Evolutionary conservation across 768 basidiomycete species (phyloP).

Genomic region (Termitomyces sp.): DNA sequence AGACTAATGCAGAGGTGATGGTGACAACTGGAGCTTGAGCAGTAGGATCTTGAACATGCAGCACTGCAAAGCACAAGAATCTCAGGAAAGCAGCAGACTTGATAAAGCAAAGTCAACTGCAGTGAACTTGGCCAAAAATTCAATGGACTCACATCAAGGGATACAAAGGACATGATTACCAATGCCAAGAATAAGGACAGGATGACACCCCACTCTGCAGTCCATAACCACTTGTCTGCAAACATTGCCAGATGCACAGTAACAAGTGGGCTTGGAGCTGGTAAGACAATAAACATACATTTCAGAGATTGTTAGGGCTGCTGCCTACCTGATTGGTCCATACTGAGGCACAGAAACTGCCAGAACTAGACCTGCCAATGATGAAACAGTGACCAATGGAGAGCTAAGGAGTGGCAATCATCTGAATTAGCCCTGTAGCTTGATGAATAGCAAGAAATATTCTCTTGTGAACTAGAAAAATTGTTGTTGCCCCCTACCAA

Average conservation of each 20-base stretch:
- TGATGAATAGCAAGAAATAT: not conserved
- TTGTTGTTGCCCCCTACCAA: conserved; percentile 5
- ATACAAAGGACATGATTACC: too few relatives aligned
- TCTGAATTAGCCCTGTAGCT: not conserved
- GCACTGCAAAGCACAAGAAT: not conserved
- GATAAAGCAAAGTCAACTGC: not conserved
- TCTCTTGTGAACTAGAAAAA: not conserved
- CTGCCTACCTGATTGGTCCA: not conserved
- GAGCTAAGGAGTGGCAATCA: not conserved
- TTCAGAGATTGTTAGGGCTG: not conserved
- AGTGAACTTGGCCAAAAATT: not conserved
- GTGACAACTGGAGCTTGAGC: not conserved
- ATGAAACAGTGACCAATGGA: not conserved
- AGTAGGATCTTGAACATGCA: not conserved
- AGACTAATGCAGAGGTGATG: not conserved
- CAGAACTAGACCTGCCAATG: not conserved
- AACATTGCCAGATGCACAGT: not conserved
- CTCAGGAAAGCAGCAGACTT: not conserved
- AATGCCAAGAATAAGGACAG: not conserved
- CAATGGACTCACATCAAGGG: not conserved
- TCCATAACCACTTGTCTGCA: not conserved
- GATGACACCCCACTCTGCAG: not conserved
- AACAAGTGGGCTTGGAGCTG: not conserved
- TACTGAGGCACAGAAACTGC: not conserved
- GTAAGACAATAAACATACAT: not conserved